phyloP scores from a whole-genome alignment of 2,329 filamentous ascomycete species.

The Talaromyces sp. region DNA sequence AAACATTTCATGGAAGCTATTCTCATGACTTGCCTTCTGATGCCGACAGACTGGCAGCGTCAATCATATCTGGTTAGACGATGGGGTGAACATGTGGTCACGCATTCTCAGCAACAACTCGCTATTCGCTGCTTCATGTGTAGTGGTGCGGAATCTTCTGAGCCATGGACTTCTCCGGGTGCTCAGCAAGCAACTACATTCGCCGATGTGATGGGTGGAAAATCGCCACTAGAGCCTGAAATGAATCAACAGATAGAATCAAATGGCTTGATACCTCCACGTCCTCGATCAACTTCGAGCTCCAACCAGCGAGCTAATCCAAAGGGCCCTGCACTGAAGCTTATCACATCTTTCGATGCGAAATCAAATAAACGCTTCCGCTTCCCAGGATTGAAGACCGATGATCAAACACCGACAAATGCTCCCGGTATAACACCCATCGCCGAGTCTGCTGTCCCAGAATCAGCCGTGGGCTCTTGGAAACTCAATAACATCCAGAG shows the following conservation, averaged over 20 bases:
- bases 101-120: constrained; percentile 82
- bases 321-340: constrained; percentile 81
- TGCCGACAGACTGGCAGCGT: constrained; percentile 85
- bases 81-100: constrained; percentile 92
- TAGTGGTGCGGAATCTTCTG: constrained; percentile 79
- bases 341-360: constrained; percentile 82
- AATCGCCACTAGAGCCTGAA: constrained; percentile 52
- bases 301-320: constrained; percentile 63
- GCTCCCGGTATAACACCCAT: constrained; percentile 82
- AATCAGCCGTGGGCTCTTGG: constrained; percentile 61
- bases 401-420: constrained; percentile 73
- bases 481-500: constrained; percentile 62
- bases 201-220: constrained; percentile 28
- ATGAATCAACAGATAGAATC: constrained; percentile 53
- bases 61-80: constrained; percentile 85
- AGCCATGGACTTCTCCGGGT: constrained; percentile 85
- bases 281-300: constrained; percentile 49
- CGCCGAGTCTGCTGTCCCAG: constrained; percentile 68
- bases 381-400: constrained; percentile 60
- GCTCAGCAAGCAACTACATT: constrained; percentile 63
- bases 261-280: constrained; percentile 23
- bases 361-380: constrained; percentile 58
- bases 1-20: constrained; percentile 91
- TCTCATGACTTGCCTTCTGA: constrained; percentile 79
- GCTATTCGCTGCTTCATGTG: constrained; percentile 93